phyloP scores from a whole-genome alignment of 768 basidiomycete species.

The Pisolithus albus region DNA sequence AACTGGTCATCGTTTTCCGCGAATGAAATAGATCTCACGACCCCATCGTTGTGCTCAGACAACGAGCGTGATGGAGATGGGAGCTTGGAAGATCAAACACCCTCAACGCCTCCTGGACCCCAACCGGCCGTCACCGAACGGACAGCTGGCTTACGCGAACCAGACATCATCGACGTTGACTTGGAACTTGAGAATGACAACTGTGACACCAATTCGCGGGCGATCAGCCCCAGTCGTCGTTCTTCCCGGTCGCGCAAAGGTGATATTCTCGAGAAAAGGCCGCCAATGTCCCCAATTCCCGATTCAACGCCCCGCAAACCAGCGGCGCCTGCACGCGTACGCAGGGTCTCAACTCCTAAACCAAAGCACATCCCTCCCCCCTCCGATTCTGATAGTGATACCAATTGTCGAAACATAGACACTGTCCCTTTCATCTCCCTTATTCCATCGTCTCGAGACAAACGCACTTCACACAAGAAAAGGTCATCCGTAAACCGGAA shows the following conservation, averaged over 20 bases:
- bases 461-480: slow-evolving; percentile 12
- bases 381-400: slow-evolving; percentile 17
- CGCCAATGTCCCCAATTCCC: slow-evolving; percentile 61
- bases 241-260: slow-evolving; percentile 12
- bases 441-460: slow-evolving; percentile 15
- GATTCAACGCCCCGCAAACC: slow-evolving; percentile 45
- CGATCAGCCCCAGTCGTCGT: slow-evolving; percentile 9
- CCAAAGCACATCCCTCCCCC: slow-evolving; percentile 11
- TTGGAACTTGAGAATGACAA: slow-evolving; percentile 19
- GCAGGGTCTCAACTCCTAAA: slow-evolving; percentile 26
- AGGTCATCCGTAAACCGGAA: slow-evolving; percentile 4
- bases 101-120: slow-evolving; percentile 47
- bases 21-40: slow-evolving; percentile 39
- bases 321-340: slow-evolving; percentile 50
- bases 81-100: slow-evolving; percentile 40
- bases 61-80: slow-evolving; percentile 47
- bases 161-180: slow-evolving; percentile 33
- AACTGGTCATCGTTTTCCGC: slow-evolving; percentile 29
- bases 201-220: background rate
- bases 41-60: slow-evolving; percentile 72
- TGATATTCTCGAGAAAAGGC: slow-evolving; percentile 51
- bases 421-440: slow-evolving; percentile 19
- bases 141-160: slow-evolving; percentile 1
- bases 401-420: slow-evolving; percentile 9
- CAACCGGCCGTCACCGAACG: slow-evolving; percentile 3